phyloP scores from a whole-genome alignment of 306 rosid species.

The Urtica urens region DNA sequence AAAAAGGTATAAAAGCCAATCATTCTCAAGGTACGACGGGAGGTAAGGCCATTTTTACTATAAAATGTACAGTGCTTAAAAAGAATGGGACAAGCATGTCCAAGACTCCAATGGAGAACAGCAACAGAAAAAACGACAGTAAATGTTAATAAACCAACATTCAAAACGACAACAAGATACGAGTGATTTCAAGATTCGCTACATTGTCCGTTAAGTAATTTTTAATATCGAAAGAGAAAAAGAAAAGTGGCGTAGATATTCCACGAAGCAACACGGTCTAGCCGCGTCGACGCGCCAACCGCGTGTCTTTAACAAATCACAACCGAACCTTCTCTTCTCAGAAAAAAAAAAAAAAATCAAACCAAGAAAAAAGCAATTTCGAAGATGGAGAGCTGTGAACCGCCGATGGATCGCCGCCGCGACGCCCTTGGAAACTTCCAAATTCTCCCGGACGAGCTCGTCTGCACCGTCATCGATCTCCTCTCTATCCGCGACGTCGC shows the following conservation, averaged over 20 bases:
- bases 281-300: conserved; percentile 12
- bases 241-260: conserved; percentile 7
- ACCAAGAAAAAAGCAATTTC: background rate
- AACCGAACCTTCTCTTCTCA: background rate
- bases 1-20: too few species aligned
- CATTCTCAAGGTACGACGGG: too few species aligned
- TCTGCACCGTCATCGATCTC: conserved; percentile 52
- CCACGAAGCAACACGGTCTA: conserved; percentile 15
- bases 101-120: too few species aligned
- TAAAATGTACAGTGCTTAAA: too few species aligned
- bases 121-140: background rate
- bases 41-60: too few species aligned
- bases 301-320: background rate
- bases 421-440: conserved; percentile 74
- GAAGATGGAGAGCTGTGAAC: conserved; percentile 1
- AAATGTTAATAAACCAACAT: too few species aligned
- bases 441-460: conserved; percentile 68
- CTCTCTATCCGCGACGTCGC: conserved; percentile 64
- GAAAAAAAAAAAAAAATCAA: background rate
- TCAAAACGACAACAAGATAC: background rate
- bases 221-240: too few species aligned
- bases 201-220: too few species aligned
- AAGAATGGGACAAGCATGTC: too few species aligned
- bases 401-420: conserved; percentile 49
- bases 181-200: too few species aligned